Percentiles rank a stretch among this genome's conserved stretches.
Evolutionary conservation across 352 stramenopile genomes (phyloP).

Genomic region (Globisporangium carolinianum): DNA sequence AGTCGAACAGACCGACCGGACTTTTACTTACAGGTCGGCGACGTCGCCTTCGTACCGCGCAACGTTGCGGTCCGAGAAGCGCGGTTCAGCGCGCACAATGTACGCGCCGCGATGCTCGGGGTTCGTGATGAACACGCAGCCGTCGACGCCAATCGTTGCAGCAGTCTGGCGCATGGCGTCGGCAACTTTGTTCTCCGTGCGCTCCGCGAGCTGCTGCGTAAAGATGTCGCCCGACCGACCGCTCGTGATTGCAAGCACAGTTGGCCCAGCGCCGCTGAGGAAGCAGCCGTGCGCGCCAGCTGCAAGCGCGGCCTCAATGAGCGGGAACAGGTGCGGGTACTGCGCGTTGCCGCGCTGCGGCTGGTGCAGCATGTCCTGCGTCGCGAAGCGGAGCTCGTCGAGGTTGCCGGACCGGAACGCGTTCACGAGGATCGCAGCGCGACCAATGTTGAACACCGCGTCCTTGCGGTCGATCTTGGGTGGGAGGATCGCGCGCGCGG

Average conservation of each 20-base stretch:
- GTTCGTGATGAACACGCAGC: slow-evolving; percentile 96
- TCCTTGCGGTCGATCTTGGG: slow-evolving; percentile 87
- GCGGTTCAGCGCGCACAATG: slow-evolving; percentile 92
- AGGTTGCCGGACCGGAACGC: slow-evolving; percentile 95
- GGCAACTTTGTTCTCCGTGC: slow-evolving; percentile 89
- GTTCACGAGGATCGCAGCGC: slow-evolving; percentile 96
- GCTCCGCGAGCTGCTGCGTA: slow-evolving; percentile 90
- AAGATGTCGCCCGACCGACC: slow-evolving; percentile 98
- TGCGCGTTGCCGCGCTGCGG: slow-evolving; percentile 92
- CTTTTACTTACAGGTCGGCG: slow-evolving; percentile 45
- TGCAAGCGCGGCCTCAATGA: slow-evolving; percentile 95
- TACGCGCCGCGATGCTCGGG: slow-evolving; percentile 93
- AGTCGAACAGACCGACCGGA: no score
- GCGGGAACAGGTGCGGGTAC: slow-evolving; percentile 95
- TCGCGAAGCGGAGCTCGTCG: slow-evolving; percentile 93
- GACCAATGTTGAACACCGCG: slow-evolving; percentile 96
- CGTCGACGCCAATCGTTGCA: slow-evolving; percentile 87
- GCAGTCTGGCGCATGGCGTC: slow-evolving; percentile 95
- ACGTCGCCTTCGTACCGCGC: slow-evolving; percentile 81
- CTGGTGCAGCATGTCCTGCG: slow-evolving; percentile 94
- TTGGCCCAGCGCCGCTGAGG: slow-evolving; percentile 95
- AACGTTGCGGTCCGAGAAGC: slow-evolving; percentile 84
- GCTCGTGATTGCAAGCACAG: slow-evolving; percentile 97
- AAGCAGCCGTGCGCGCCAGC: slow-evolving; percentile 94
- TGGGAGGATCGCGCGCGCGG: slow-evolving; percentile 90